Evolutionary conservation across 208 protist genomes (phyloP).

Genomic region (Blechomonas ayalai): DNA sequence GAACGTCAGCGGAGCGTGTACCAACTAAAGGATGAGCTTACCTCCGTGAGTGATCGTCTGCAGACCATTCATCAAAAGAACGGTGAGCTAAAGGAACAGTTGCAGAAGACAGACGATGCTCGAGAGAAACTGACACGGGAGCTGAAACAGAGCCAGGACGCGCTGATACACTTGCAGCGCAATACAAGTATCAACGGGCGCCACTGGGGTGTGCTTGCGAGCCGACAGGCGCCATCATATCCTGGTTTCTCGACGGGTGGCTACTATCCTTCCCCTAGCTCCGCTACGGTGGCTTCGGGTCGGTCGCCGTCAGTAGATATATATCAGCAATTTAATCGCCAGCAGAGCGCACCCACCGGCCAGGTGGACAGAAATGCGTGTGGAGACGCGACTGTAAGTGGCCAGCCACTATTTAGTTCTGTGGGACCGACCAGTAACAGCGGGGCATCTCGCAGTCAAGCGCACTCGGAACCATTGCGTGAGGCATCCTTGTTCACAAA

Average conservation of each 20-base stretch:
- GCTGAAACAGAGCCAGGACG: slow-evolving; percentile 67
- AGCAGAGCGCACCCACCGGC: slow-evolving; percentile 11
- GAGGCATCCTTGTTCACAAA: neutral
- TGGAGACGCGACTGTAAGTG: too few species aligned
- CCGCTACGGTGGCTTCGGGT: slow-evolving; percentile 6
- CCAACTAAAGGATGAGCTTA: slow-evolving; percentile 40
- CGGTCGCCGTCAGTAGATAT: slow-evolving; percentile 10
- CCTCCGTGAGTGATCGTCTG: slow-evolving; percentile 19
- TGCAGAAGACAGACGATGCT: slow-evolving; percentile 49
- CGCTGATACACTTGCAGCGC: slow-evolving; percentile 74
- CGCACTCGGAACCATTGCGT: too few species aligned
- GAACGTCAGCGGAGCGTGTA: slow-evolving; percentile 33
- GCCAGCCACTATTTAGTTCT: too few species aligned
- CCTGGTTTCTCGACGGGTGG: too few species aligned
- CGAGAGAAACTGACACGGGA: slow-evolving; percentile 58
- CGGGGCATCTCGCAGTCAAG: too few species aligned
- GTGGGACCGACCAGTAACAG: too few species aligned
- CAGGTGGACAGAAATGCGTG: too few species aligned
- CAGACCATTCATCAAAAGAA: slow-evolving; percentile 37
- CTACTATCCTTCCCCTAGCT: too few species aligned
- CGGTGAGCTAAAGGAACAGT: slow-evolving; percentile 57
- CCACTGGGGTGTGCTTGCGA: slow-evolving; percentile 41
- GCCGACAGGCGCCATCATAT: neutral
- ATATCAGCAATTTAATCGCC: slow-evolving; percentile 18
- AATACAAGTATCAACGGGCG: slow-evolving; percentile 64